Conservation (phyloP, 306 rosid genomes). For the Vicia villosa region DNA sequence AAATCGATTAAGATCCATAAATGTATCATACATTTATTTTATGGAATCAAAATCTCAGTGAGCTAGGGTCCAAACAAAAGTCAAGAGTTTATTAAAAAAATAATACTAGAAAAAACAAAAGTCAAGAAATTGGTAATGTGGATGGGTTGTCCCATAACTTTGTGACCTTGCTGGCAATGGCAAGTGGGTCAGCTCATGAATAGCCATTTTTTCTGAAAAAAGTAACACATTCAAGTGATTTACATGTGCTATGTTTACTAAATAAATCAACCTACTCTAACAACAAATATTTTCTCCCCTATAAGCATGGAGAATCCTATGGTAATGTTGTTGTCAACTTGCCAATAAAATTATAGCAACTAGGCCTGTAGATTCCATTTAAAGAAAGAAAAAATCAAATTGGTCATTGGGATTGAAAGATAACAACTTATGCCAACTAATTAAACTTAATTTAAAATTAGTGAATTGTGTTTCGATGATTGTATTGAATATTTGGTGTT, state of each 20-base stretch:
- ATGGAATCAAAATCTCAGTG: too few species aligned
- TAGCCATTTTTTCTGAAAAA: background rate
- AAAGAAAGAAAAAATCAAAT: background rate
- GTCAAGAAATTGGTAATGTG: background rate
- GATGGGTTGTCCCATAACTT: conserved; percentile 17
- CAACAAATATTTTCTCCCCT: conserved; percentile 4
- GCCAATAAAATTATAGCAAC: background rate
- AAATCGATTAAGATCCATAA: too few species aligned
- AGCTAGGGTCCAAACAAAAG: conserved; percentile 13
- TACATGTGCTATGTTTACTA: conserved; percentile 15
- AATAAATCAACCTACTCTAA: conserved; percentile 2
- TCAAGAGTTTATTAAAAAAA: background rate
- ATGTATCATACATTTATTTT: too few species aligned
- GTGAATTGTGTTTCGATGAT: background rate
- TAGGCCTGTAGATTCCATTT: background rate
- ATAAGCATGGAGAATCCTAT: conserved; percentile 34
- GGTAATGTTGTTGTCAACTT: background rate
- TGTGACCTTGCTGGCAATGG: conserved; percentile 25
- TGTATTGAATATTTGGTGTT: too few species aligned
- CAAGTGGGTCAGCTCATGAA: conserved; percentile 9
- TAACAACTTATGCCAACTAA: background rate
- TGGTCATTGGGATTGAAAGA: conserved; percentile 2
- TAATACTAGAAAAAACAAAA: background rate
- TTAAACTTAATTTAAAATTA: background rate
- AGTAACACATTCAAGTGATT: background rate